Evolutionary conservation across 176 grass and related monocot genomes (phyloP).

Genomic region (Phragmites australis): DNA sequence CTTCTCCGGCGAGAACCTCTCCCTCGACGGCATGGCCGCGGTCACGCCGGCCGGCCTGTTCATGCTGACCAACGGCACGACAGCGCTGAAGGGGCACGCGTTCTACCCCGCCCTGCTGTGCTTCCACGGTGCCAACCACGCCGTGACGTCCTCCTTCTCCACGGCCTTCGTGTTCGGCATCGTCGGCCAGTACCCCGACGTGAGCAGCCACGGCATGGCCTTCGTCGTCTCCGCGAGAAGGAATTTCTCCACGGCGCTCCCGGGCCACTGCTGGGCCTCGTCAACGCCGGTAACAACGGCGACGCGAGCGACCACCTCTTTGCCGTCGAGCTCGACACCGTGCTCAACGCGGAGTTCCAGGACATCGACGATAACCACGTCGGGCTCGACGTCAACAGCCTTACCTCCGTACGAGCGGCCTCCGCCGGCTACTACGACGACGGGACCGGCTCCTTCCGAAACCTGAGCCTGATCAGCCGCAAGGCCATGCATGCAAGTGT

Average conservation of each 20-base stretch:
- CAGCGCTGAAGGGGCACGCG: constrained; percentile 43
- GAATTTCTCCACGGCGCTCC: constrained; percentile 12
- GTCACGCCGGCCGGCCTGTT: constrained; percentile 41
- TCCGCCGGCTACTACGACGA: constrained; percentile 48
- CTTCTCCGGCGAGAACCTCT: constrained; percentile 40
- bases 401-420: constrained; percentile 34
- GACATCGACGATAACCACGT: constrained; percentile 63
- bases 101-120: constrained; percentile 35
- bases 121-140: background rate
- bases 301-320: constrained; percentile 33
- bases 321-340: constrained; percentile 70
- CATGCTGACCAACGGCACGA: constrained; percentile 43
- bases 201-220: constrained; percentile 48
- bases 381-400: constrained; percentile 53
- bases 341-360: constrained; percentile 34
- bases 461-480: constrained; percentile 35
- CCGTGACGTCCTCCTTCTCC: constrained; percentile 51
- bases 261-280: constrained; percentile 49
- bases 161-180: constrained; percentile 62
- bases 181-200: constrained; percentile 12
- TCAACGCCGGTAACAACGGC: constrained; percentile 34
- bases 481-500: constrained; percentile 51
- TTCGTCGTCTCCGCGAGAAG: constrained; percentile 36
- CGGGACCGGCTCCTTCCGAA: constrained; percentile 9
- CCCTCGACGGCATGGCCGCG: constrained; percentile 34